Base-by-base conservation (phyloP, 352 stramenopile genomes). In the Globisporangium megalacanthum region DNA sequence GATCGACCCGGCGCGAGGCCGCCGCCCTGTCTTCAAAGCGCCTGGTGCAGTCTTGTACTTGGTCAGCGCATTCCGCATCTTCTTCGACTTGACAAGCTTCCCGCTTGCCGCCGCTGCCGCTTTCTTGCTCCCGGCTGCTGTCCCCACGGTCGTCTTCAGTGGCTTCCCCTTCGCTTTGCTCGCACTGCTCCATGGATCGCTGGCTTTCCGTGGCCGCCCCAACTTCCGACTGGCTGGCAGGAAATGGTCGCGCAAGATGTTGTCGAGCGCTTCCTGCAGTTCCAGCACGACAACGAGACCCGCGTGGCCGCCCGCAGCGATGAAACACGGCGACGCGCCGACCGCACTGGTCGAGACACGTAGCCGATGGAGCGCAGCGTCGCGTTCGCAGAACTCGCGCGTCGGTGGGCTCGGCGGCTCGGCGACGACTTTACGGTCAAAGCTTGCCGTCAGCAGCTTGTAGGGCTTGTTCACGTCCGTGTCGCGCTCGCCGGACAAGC, bases 201-300 rank as follows among this genome's bases (percentile, higher is more conserved):
- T 19, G 9, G 19, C 50, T 31, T 54, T 63, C 6, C 44, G 50
- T 11, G 77, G 74, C 1, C 79, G 79, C 4, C 77, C 77, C 6
- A 78, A 73, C 37, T 80, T 84, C 57, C 83, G 84, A 4, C 56
- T 71, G 7, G 72, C 61, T 11, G 77, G 68, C 48, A 75, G 52
- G 19, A 84, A 89, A 39, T 84, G 73, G 2, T 72, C 78, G 31
- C 70, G 45, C 14, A 87, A 65, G 14, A 89, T 41, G 48, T 69
- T 73, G 47, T 90, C 78, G 2, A 92, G 65, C 15, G 72, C 57
- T 2, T 80, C 59, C 41, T 91, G 79, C 57, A 91, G 66, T 25
- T 91, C 77, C 47, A 90, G 67, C 42, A 93, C 63, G 20, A 93
- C 70, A 1, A 93, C 66, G n/a, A 93, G 66, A 0, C 80, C 83